Conservation (phyloP, 768 basidiomycete species). For the Calocera viscosa region DNA sequence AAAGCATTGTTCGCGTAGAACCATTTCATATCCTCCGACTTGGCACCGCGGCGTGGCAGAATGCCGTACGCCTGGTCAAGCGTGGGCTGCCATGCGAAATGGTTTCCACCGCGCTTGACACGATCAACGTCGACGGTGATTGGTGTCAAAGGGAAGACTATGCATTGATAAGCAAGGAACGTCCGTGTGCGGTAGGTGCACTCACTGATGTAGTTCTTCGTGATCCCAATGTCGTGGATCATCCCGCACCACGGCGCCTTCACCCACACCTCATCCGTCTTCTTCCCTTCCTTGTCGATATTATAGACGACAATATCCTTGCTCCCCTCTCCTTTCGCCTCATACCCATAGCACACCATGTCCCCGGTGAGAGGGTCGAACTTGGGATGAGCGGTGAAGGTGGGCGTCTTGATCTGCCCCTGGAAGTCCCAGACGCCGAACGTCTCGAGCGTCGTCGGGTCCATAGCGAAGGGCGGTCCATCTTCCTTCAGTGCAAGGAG, state of each 20-base stretch:
- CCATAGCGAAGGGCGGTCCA: constrained; percentile 12
- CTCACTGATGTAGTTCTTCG: constrained; percentile 12
- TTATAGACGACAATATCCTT: constrained; percentile 10
- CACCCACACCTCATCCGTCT: constrained; percentile 13
- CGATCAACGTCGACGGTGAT: constrained; percentile 7
- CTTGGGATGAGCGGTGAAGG: constrained; percentile 11
- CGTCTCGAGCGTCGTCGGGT: constrained; percentile 11
- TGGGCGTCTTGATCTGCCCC: constrained; percentile 11
- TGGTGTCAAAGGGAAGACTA: constrained; percentile 12
- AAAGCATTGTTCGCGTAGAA: constrained; percentile 12
- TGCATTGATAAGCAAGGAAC: background rate
- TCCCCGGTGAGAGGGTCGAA: constrained; percentile 3
- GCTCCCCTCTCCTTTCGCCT: constrained; percentile 12
- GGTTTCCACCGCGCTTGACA: constrained; percentile 14
- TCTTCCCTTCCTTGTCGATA: constrained; percentile 9
- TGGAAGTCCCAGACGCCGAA: constrained; percentile 13
- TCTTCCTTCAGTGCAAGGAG: constrained; percentile 14
- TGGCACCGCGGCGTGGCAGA: constrained; percentile 6
- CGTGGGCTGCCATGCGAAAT: constrained; percentile 5
- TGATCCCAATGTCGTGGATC: constrained; percentile 15
- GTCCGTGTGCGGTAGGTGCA: background rate
- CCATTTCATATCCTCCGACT: constrained; percentile 14
- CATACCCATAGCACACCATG: constrained; percentile 12
- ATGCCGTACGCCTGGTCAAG: constrained; percentile 13
- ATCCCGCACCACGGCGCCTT: constrained; percentile 12